phyloP scores from a whole-genome alignment of 345 rosid genomes.

The Acer yangbiense region DNA sequence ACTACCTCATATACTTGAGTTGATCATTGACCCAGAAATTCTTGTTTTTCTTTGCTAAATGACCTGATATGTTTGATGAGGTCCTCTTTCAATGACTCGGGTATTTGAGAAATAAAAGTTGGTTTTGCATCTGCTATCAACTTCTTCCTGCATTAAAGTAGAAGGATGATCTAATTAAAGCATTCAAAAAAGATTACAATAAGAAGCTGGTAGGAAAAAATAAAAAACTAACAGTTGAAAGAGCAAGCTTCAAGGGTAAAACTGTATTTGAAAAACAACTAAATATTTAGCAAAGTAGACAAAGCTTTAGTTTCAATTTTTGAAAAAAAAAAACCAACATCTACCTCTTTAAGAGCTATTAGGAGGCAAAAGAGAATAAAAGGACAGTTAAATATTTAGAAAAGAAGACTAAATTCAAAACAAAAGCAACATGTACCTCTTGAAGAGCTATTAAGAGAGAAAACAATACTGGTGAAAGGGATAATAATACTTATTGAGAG shows the following conservation, averaged over 20 bases:
- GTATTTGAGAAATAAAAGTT: constrained; percentile 57
- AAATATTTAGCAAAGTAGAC: neutral
- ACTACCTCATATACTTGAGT: constrained; percentile 18
- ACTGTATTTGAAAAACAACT: neutral
- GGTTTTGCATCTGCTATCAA: constrained; percentile 69
- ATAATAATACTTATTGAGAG: neutral
- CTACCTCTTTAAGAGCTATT: neutral
- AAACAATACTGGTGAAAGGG: neutral
- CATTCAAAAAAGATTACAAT: neutral
- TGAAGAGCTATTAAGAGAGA: neutral
- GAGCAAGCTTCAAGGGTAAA: neutral
- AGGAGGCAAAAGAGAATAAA: neutral
- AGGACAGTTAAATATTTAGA: neutral
- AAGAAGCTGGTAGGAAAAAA: neutral
- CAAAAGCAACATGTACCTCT: neutral
- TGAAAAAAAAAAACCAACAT: too few relatives aligned
- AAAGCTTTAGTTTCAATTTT: neutral
- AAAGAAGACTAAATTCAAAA: constrained; percentile 1
- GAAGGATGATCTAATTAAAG: neutral
- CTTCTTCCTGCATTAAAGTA: constrained; percentile 53
- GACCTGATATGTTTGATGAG: constrained; percentile 53
- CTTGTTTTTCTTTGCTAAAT: constrained; percentile 49
- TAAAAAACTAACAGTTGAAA: neutral
- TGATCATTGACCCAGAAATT: constrained; percentile 22
- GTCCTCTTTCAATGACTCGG: constrained; percentile 70